Conservation (phyloP, 2,329 filamentous ascomycete species). For the Fusarium verrucosum region DNA sequence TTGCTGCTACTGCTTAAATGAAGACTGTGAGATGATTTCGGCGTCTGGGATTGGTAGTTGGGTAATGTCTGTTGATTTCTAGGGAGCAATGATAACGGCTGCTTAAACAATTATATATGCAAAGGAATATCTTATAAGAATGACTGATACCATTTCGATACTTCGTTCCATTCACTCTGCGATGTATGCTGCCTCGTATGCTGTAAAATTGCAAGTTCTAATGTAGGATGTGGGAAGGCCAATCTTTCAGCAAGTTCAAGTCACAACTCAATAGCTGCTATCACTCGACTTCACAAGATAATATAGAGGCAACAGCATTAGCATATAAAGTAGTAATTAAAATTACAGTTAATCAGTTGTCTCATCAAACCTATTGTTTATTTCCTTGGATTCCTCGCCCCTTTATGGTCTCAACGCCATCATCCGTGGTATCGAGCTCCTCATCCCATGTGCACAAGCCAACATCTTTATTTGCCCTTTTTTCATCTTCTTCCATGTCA, state of each 20-base stretch:
- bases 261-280: not conserved
- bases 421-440: not conserved
- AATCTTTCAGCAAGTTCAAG: too few relatives aligned
- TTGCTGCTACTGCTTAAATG: constrained; percentile 60
- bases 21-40: constrained; percentile 24
- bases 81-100: constrained; percentile 20
- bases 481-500: not conserved
- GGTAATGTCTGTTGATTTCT: constrained; percentile 22
- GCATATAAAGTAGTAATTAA: not conserved
- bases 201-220: not conserved
- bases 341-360: constrained; percentile 16
- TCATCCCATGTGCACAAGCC: not conserved
- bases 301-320: too few relatives aligned
- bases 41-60: constrained; percentile 30
- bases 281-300: too few relatives aligned
- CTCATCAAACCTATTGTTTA: constrained; percentile 5
- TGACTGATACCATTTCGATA: not conserved
- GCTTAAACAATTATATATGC: constrained; percentile 2
- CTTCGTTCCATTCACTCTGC: not conserved
- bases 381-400: not conserved
- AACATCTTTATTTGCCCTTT: not conserved
- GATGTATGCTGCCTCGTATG: not conserved
- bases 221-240: too few relatives aligned
- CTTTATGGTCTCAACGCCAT: constrained; percentile 9
- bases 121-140: not conserved